Evolutionary conservation across 1,284 basidiomycete species (phyloP), one percentile per base, ranked within the genome.

Genomic region (Leccinum cinnamomeum): DNA sequence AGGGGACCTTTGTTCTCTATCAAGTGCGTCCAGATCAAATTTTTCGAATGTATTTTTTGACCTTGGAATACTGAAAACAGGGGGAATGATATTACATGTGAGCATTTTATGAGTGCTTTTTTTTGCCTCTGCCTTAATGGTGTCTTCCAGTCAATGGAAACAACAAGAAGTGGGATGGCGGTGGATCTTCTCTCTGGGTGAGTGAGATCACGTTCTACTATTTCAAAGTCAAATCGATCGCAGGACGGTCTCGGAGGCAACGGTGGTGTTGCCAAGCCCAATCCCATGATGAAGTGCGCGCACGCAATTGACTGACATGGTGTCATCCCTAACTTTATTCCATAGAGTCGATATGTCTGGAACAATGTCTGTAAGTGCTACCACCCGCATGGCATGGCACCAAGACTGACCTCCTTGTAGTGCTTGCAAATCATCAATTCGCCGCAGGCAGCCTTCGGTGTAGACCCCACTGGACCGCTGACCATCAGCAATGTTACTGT

Each of bases 231-330:
- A 63, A 20, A 65, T 20, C 7, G 35, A 5, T 53, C 57, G 14
- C 57, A 80, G 81, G 82, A 84, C 53, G 81, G 82, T 12, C 67
- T 68, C n/a, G 82, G 81, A 28, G 65, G 70, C 30, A 74, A 65
- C 51, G 75, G 77, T 41, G 78, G 78, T 8, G 59, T 68, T 1
- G 64, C 60, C 5, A 84, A 85, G 61, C 83, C 82, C 7, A 69
- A 65, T 18, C 82, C 82, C 6, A 82, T 84, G 82, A 81, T 84
- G 78, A 75, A 72, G 82, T 83, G 62, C 2, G 69, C 62, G 16
- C 5, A 18, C 44, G 6, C 4, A 46, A 12, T 53, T 39, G 12
- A 41, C 12, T 25, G 7, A 37, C 37, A 35, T 39, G 4, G 2
- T 16, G 11, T 16, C 39, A 48, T 53, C 10, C 2, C 41, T 61